Evolutionary conservation across 106 monocot genomes (phyloP), one percentile per base, ranked within the genome.

Genomic region (Acanthochlamys bracteata): DNA sequence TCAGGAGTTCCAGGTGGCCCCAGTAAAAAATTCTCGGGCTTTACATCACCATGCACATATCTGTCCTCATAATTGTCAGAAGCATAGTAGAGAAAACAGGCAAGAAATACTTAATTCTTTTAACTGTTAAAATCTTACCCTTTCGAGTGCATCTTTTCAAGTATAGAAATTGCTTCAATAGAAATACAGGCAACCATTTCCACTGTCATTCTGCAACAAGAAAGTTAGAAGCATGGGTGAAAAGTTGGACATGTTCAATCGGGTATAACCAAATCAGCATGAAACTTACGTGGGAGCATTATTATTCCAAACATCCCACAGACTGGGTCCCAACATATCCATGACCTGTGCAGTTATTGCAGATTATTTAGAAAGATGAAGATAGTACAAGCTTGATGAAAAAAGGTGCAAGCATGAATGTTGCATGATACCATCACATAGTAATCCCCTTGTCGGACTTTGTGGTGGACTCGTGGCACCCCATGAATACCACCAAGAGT

Each of bases 11-110:
- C 84, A 66, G 84, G 77, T 65, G 84, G 81, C 14, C 90, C 95
- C 65, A 95, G 86, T 61, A 95, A 79, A 77, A 95, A 87, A 67
- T 95, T 95, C 57, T 95, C 95, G 22, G 95, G 95, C 66, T 95
- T 95, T 24, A 95, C 90, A 80, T 95, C 95, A 25, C 95, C 95
- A 79, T 95, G 95, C 60, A 95, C 90, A 82, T 84, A 95, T 53
- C 95, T 95, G 62, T 25, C 53, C 67, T 59, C 59, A 11, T 1
- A 65, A 42, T 58, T 8, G 33, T 57, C 15, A 20, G 13, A 10
- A 10, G 10, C 20, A 20, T 7, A 10, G 20, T 20, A 55, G 20
- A 20, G 22, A 55, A 20, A 55, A 55, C 55, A 55, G 16, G 27
- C 41, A 64, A 33, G 33, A 6, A 33, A 33, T 3, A 33, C 33